Base-by-base conservation (phyloP, 2,329 filamentous ascomycete genomes). In the Cyphellophora europaea region DNA sequence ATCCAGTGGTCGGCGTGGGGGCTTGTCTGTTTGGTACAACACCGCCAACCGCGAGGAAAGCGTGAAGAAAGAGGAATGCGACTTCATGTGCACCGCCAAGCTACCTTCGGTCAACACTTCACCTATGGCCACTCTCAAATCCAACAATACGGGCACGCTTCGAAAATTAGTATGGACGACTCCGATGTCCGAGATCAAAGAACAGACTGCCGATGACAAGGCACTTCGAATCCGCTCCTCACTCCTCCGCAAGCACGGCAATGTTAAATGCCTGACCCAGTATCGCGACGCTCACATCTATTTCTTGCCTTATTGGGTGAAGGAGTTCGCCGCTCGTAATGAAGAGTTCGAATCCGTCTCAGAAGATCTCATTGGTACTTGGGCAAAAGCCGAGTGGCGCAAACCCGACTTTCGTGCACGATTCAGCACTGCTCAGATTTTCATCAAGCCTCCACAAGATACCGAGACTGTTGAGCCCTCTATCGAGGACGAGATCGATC, bases 321-420 rank as follows among this genome's bases (percentile, higher is more conserved):
- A 94, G 51, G 80, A 93, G 35, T 82, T 94, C 56, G 75, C 93
- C 27, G 73, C 75, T 38, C 67, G 72, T 42, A 93, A 95, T 50
- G 80, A 88, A 18, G 77, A 73, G 8, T 75, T 98, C 43, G 84
- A 94, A 50, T 93, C 80, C 37, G 78, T 98, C 31, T 83, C 82
- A 19, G 89, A 96, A 56, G 89, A 96, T 52, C 77, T 95, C 5
- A 67, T 96, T 11, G 87, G 88, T 5, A 94, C 85, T 82, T 94
- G 88, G 87, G 85, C 88, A 19, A 96, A 96, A 57, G 78, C 89
- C 1, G 78, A 79, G 36, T 98, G 91, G 91, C 88, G 96, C 57
- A 67, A 73, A 35, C 43, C 48, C 2, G 29, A 30, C 31, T 51
- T 47, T 35, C 41, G 45, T 14, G 41, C 41, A 13, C 32, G 38